These are phyloP conservation scores for Phytopythium aichiense DNA, from an alignment of 352 stramenopile species.

Conservation along the genomic window DNA sequence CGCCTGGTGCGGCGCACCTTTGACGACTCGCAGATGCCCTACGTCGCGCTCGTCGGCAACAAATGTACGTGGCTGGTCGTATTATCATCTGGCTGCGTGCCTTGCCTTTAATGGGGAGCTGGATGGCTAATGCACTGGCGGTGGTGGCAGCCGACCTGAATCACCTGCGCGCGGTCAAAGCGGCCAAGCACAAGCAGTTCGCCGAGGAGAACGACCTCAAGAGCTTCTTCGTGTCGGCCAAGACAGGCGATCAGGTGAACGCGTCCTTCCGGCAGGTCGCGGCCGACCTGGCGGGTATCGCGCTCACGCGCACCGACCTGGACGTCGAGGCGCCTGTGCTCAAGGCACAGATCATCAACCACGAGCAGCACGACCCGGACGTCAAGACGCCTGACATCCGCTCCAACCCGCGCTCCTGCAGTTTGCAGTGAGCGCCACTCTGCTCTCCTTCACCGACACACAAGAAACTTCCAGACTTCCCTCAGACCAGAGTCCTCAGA, in stretches of 20 bases:
- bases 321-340: constrained; percentile 83
- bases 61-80: constrained; percentile 61
- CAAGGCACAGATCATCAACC: constrained; percentile 91
- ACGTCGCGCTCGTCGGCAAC: constrained; percentile 89
- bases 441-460: constrained; percentile 2
- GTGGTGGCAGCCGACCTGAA: constrained; percentile 76
- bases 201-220: constrained; percentile 92
- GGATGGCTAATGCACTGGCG: background rate
- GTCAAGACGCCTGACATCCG: constrained; percentile 80
- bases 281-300: constrained; percentile 77
- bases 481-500: background rate
- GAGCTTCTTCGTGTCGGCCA: constrained; percentile 92
- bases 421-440: constrained; percentile 31
- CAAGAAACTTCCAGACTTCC: background rate
- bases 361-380: constrained; percentile 87
- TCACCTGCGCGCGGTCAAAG: constrained; percentile 87
- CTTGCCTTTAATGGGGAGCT: background rate
- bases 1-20: constrained; percentile 89
- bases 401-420: constrained; percentile 42
- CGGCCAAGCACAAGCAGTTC: constrained; percentile 89
- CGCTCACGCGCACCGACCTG: constrained; percentile 81
- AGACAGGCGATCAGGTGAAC: constrained; percentile 92
- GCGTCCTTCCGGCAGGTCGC: constrained; percentile 83
- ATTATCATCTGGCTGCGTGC: background rate
- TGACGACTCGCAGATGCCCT: constrained; percentile 80